Evolutionary conservation across 495 filamentous ascomycete species (phyloP).

Genomic region (Penicillium canescens): DNA sequence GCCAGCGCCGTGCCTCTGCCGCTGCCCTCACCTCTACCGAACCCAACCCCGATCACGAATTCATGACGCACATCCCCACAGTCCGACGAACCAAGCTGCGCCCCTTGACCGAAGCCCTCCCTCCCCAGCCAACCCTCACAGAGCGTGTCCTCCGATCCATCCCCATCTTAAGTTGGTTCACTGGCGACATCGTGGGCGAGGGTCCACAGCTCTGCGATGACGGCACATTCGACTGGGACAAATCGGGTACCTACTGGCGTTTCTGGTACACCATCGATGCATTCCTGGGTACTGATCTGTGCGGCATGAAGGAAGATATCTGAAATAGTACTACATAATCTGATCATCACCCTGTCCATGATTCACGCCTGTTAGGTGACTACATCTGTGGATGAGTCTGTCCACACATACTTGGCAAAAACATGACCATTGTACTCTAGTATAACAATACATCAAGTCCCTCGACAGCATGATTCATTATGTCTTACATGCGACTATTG

Average conservation of each 20-base stretch:
- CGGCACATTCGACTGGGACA: constrained; percentile 76
- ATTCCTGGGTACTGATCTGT: constrained; percentile 49
- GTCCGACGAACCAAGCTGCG: constrained; percentile 54
- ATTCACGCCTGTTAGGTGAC: no score
- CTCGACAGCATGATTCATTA: no score
- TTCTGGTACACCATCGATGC: constrained; percentile 52
- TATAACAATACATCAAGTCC: no score
- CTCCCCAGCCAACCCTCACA: constrained; percentile 59
- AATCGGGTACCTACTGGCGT: constrained; percentile 77
- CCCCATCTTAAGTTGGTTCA: constrained; percentile 68
- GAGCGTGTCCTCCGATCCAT: constrained; percentile 63
- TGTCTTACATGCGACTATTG: no score
- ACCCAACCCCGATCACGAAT: constrained; percentile 42
- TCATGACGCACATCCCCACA: constrained; percentile 52
- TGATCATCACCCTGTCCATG: no score
- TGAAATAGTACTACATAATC: constrained; percentile 12
- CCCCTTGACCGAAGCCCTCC: constrained; percentile 58
- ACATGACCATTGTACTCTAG: no score
- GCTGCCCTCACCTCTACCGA: constrained; percentile 13
- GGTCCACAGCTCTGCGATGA: constrained; percentile 73
- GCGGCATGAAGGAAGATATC: constrained; percentile 51
- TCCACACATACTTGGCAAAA: no score
- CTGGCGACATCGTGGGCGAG: constrained; percentile 76
- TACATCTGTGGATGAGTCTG: no score
- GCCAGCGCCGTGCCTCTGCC: constrained; percentile 28